These are phyloP conservation scores for Phyllosticta citriasiana DNA, from an alignment of 2,329 filamentous ascomycete genomes.

Conservation along the genomic window DNA sequence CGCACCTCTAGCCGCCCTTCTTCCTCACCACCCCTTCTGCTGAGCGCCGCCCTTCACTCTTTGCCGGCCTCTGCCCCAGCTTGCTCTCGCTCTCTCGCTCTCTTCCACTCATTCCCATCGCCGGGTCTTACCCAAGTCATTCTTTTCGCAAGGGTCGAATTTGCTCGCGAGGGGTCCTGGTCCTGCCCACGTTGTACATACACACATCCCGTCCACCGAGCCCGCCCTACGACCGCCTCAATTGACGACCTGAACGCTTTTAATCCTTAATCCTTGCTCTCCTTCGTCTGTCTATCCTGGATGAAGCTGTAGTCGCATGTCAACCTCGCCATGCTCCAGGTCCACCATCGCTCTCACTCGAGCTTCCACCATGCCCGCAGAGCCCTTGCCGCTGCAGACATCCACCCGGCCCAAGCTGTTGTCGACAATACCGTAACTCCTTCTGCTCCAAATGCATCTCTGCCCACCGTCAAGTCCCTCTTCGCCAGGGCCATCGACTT, in stretches of 20 bases:
- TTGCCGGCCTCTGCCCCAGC: slow-evolving; percentile 1
- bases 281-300: neutral
- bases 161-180: neutral
- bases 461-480: slow-evolving; percentile 1
- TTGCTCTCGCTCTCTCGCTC: slow-evolving; percentile 3
- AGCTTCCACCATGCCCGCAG: slow-evolving; percentile 21
- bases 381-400: slow-evolving; percentile 13
- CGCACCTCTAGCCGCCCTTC: slow-evolving; percentile 1
- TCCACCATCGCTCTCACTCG: slow-evolving; percentile 16
- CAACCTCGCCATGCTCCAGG: slow-evolving; percentile 17
- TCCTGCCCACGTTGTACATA: neutral
- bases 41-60: slow-evolving; percentile 3
- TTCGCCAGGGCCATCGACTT: neutral
- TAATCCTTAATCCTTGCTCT: slow-evolving; percentile 19
- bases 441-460: neutral
- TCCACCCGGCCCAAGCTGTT: slow-evolving; percentile 10
- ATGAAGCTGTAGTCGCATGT: slow-evolving; percentile 6
- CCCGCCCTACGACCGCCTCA: slow-evolving; percentile 8
- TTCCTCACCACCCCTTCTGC: slow-evolving; percentile 4
- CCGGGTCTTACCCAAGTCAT: slow-evolving; percentile 10
- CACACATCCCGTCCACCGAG: neutral
- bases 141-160: slow-evolving; percentile 11
- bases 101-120: neutral
- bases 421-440: neutral
- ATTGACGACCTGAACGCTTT: slow-evolving; percentile 26